Conservation (phyloP, 192 early-diverging fungal species). For the Coemansia sp. region DNA sequence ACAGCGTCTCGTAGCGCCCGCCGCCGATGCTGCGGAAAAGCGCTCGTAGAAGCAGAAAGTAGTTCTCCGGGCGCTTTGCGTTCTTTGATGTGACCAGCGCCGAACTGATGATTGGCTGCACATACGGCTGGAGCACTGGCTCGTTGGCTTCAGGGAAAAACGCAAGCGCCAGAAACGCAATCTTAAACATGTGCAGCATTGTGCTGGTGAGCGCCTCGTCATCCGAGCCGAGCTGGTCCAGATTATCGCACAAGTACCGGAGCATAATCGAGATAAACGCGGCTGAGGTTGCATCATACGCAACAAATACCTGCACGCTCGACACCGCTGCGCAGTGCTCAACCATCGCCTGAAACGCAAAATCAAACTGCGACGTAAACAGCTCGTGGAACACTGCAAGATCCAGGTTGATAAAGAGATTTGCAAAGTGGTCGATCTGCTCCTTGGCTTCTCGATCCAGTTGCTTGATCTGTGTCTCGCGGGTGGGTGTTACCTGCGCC, state of each 20-base stretch:
- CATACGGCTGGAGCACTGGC: slow-evolving; percentile 86
- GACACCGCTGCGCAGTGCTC: slow-evolving; percentile 73
- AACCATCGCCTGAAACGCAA: slow-evolving; percentile 80
- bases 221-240: slow-evolving; percentile 44
- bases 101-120: slow-evolving; percentile 84
- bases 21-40: slow-evolving; percentile 97
- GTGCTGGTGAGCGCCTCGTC: slow-evolving; percentile 52
- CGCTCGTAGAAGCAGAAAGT: slow-evolving; percentile 86
- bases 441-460: slow-evolving; percentile 88
- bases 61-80: slow-evolving; percentile 85
- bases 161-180: slow-evolving; percentile 91
- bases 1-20: slow-evolving; percentile 91
- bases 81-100: slow-evolving; percentile 81
- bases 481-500: slow-evolving; percentile 6
- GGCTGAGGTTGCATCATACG: slow-evolving; percentile 61
- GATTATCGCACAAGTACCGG: slow-evolving; percentile 43
- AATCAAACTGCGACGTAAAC: slow-evolving; percentile 85
- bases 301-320: slow-evolving; percentile 86
- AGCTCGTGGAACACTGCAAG: slow-evolving; percentile 93
- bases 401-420: slow-evolving; percentile 79
- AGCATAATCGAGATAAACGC: slow-evolving; percentile 57
- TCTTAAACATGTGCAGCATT: slow-evolving; percentile 89
- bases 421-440: slow-evolving; percentile 84
- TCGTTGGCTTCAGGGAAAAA: slow-evolving; percentile 92
- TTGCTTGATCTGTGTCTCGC: slow-evolving; percentile 58